Conservation (phyloP, 2,329 filamentous ascomycete genomes). For the Mariannaea elegans region DNA sequence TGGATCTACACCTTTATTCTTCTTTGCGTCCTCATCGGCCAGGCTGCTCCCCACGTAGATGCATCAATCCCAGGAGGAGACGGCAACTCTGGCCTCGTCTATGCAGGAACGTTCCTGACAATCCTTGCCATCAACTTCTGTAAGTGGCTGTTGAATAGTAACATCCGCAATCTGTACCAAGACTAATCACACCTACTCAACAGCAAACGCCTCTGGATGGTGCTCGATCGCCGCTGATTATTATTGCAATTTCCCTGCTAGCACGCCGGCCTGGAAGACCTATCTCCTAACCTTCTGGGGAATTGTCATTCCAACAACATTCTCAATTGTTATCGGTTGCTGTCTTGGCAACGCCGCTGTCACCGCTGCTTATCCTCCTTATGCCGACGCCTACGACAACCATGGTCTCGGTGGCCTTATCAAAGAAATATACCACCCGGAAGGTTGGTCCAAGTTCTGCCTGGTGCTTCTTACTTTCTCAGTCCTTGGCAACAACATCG, state of each 20-base stretch:
- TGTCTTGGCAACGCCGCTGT: slow-evolving; percentile 11
- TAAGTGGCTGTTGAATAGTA: neutral
- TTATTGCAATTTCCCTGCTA: slow-evolving; percentile 13
- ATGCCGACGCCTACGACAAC: slow-evolving; percentile 5
- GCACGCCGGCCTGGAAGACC: slow-evolving; percentile 8
- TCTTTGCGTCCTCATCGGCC: slow-evolving; percentile 29
- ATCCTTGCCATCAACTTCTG: slow-evolving; percentile 34
- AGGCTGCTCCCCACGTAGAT: slow-evolving; percentile 26
- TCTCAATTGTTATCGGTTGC: neutral
- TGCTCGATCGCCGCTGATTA: slow-evolving; percentile 15
- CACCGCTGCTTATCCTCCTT: slow-evolving; percentile 10
- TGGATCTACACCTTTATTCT: slow-evolving; percentile 32
- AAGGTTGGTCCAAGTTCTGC: slow-evolving; percentile 10
- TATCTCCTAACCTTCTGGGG: slow-evolving; percentile 8
- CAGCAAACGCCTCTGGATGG: slow-evolving; percentile 16
- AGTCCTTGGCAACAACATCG: slow-evolving; percentile 22
- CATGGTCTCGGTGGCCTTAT: slow-evolving; percentile 14
- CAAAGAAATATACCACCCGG: slow-evolving; percentile 6
- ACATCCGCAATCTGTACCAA: neutral
- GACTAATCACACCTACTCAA: neutral
- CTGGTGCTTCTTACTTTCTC: slow-evolving; percentile 16
- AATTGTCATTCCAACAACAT: slow-evolving; percentile 12
- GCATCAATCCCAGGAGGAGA: slow-evolving; percentile 1
- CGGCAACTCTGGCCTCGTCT: slow-evolving; percentile 5
- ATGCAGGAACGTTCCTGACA: slow-evolving; percentile 24